Base-by-base conservation (phyloP, 495 filamentous ascomycete species). In the Penicillium parvum region DNA sequence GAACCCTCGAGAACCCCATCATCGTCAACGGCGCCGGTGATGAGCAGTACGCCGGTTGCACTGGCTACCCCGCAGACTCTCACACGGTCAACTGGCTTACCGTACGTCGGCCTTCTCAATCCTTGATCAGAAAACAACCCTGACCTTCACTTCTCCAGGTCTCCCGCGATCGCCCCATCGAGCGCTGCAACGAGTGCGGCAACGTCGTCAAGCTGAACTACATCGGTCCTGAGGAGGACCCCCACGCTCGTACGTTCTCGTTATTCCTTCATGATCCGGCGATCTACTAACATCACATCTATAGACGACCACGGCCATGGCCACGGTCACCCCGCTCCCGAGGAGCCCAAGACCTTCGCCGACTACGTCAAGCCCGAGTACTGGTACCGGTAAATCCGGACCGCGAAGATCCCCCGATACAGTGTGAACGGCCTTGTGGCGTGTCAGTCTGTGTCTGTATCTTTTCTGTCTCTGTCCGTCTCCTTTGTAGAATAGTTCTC, bases 31-130 rank as follows among this genome's bases (percentile, higher is more conserved):
- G 86, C 53, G 86, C 84, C 53, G 92, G 92, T 65, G 87, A 95
- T 45, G 94, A 98, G 78, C 90, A 95, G 71, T 95, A 90, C 70
- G 81, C 84, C 61, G 92, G 92, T 62, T 98, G 92, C 83, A 97
- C 92, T 52, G 92, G 92, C 56, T 86, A 53, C 66, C 92, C 92
- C 21, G 91, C 75, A 55, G 94, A 97, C 75, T 90, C 86, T 22
- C 92, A 98, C 77, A 69, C 73, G 57, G 85, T 87, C 48, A 81
- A 82, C 70, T 98, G 92, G 92, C 77, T 96, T 50, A 84, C 82
- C 21, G 87, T 96, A 81, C 47, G 85, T 71, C 22, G n/a, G 1
- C 18, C 39, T n/a, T n/a, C 8, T 20, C 27, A 6, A 14, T 22
- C 17, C 23, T 27, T 18, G 2, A 17, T 6, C 5, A 1, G 32